phyloP scores from a whole-genome alignment of 495 filamentous ascomycete genomes.

The Penicillium odoratum region DNA sequence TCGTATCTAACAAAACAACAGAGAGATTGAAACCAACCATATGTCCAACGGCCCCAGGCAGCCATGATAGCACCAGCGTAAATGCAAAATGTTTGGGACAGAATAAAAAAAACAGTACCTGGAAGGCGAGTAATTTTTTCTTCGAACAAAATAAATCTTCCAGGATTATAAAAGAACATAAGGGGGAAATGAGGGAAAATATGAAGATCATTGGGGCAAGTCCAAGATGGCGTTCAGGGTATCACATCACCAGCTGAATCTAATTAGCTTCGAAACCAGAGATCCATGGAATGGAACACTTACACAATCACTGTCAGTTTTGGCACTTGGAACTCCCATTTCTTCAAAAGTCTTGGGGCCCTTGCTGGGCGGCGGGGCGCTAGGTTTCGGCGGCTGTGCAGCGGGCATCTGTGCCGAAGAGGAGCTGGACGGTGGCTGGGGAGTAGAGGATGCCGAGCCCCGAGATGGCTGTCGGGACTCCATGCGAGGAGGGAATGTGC shows the following conservation, averaged over 20 bases:
- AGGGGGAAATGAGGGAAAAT: slow-evolving; percentile 17
- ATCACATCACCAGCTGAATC: slow-evolving; percentile 62
- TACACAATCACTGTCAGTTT: slow-evolving; percentile 88
- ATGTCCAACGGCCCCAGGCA: slow-evolving; percentile 27
- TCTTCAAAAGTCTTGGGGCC: slow-evolving; percentile 97
- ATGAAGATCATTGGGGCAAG: slow-evolving; percentile 7
- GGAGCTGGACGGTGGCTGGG: slow-evolving; percentile 28
- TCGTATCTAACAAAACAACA: slow-evolving; percentile 21
- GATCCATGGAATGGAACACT: slow-evolving; percentile 40
- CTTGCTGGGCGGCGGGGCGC: slow-evolving; percentile 59
- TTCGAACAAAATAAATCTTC: slow-evolving; percentile 2
- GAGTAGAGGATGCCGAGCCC: slow-evolving; percentile 33
- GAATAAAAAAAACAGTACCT: slow-evolving; percentile 7
- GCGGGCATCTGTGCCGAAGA: slow-evolving; percentile 33
- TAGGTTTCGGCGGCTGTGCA: slow-evolving; percentile 27
- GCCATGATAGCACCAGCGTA: slow-evolving; percentile 21
- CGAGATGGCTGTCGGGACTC: slow-evolving; percentile 37
- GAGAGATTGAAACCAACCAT: slow-evolving; percentile 19
- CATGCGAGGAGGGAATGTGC: slow-evolving; percentile 31
- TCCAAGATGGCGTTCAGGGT: slow-evolving; percentile 30
- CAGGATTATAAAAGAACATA: slow-evolving; percentile 20
- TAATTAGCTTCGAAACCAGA: slow-evolving; percentile 27
- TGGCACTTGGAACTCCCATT: slow-evolving; percentile 86
- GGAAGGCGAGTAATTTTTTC: slow-evolving; percentile 19
- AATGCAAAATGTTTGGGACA: slow-evolving; percentile 26